These are phyloP conservation scores for Chlorella vulgaris DNA, from an alignment of 139 green algal species.

Conservation along the genomic window DNA sequence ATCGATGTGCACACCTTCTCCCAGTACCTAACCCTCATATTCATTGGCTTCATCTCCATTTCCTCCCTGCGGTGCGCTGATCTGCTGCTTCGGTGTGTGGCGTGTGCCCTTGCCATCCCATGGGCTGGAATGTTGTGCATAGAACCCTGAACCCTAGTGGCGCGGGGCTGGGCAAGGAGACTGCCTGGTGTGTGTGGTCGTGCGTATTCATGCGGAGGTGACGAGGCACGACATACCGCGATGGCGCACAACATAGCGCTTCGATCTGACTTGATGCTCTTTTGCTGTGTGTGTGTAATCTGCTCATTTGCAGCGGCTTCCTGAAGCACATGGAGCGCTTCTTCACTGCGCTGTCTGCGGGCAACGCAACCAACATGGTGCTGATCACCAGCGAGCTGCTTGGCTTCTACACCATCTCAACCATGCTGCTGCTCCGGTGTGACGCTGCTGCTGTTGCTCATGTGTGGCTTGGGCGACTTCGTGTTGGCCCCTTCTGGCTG, in stretches of 20 bases:
- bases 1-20: slow-evolving; percentile 65
- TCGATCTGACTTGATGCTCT: too few species aligned
- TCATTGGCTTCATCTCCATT: slow-evolving; percentile 86
- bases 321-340: slow-evolving; percentile 75
- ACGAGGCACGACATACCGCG: too few species aligned
- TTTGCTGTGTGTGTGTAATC: too few species aligned
- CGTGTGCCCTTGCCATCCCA: not conserved
- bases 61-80: slow-evolving; percentile 63
- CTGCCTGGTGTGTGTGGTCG: too few species aligned
- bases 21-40: slow-evolving; percentile 87
- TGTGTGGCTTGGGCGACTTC: too few species aligned
- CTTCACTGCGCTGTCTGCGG: slow-evolving; percentile 60
- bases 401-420: slow-evolving; percentile 84
- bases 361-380: slow-evolving; percentile 62
- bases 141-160: too few species aligned
- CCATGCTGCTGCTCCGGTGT: slow-evolving; percentile 84
- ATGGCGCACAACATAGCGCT: too few species aligned
- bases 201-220: too few species aligned
- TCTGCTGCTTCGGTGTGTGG: not conserved
- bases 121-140: too few species aligned
- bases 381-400: slow-evolving; percentile 79
- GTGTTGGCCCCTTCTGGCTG: too few species aligned
- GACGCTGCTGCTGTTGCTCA: too few species aligned
- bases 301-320: slow-evolving; percentile 61
- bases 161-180: too few species aligned